phyloP scores from a whole-genome alignment of 768 basidiomycete species.

The Leccinum barrowsii region DNA sequence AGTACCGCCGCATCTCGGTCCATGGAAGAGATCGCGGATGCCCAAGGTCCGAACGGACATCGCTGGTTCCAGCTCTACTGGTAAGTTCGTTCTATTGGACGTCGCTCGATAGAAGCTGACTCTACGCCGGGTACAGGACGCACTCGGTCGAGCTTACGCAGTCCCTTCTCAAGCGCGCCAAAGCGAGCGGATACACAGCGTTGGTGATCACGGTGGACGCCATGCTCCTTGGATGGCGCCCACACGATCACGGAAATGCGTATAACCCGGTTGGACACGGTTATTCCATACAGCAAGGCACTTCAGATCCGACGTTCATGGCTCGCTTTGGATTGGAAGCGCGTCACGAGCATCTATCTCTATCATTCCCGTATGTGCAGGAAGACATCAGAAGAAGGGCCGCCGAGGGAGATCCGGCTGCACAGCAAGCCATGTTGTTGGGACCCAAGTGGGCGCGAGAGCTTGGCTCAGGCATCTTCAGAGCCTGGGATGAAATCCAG shows the following conservation, averaged over 20 bases:
- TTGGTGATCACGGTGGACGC: slow-evolving; percentile 47
- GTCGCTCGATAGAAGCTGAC: not conserved
- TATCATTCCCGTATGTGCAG: slow-evolving; percentile 36
- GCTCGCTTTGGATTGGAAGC: slow-evolving; percentile 26
- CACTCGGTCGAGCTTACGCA: slow-evolving; percentile 34
- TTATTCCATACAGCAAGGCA: slow-evolving; percentile 38
- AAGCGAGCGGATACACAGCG: slow-evolving; percentile 38
- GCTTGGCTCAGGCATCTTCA: slow-evolving; percentile 38
- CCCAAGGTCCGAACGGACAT: slow-evolving; percentile 37
- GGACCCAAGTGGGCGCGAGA: slow-evolving; percentile 38
- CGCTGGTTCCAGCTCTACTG: slow-evolving; percentile 54
- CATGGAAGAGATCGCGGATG: slow-evolving; percentile 48
- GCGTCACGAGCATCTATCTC: slow-evolving; percentile 25
- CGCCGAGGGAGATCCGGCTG: slow-evolving; percentile 30
- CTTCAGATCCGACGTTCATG: slow-evolving; percentile 50
- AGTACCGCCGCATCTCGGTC: slow-evolving; percentile 37
- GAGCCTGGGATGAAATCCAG: slow-evolving; percentile 44
- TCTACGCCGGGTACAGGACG: slow-evolving; percentile 30
- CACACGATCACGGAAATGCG: slow-evolving; percentile 37
- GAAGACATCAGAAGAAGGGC: slow-evolving; percentile 23
- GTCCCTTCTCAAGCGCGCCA: slow-evolving; percentile 42
- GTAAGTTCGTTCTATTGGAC: slow-evolving; percentile 9
- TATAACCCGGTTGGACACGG: slow-evolving; percentile 39
- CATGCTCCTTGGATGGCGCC: slow-evolving; percentile 42
- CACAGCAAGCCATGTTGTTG: slow-evolving; percentile 27